Conservation (phyloP, 257 asterid species). For the Gentiana macrophylla region DNA sequence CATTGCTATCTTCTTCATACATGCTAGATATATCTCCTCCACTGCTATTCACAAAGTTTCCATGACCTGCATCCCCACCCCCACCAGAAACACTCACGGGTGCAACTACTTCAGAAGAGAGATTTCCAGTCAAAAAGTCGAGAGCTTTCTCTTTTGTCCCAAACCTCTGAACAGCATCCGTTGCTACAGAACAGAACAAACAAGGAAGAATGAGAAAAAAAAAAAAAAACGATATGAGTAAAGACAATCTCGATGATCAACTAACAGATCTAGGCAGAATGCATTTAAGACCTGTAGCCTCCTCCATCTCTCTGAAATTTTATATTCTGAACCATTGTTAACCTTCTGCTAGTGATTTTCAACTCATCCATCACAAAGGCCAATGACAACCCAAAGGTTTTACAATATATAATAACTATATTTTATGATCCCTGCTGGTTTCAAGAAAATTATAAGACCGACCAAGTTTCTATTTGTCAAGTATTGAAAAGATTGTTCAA, state of each 20-base stretch:
- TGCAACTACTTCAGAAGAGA: conserved; percentile 4
- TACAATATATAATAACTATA: no score
- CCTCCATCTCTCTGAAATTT: not conserved
- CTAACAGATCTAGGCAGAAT: no score
- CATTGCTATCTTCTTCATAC: conserved; percentile 7
- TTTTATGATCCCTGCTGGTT: no score
- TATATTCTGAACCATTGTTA: no score
- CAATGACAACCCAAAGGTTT: no score
- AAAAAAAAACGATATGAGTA: not conserved
- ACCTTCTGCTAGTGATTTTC: no score
- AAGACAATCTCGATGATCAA: no score
- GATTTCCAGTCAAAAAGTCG: conserved; percentile 31
- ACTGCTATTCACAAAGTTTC: conserved; percentile 10
- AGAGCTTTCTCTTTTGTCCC: conserved; percentile 46
- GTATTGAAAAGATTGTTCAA: no score
- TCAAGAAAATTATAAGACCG: no score
- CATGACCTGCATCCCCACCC: conserved; percentile 6
- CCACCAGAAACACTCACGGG: conserved; percentile 2
- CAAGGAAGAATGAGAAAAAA: not conserved
- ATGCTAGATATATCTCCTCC: conserved; percentile 4
- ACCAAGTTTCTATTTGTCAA: no score
- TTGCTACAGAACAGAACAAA: conserved; percentile 30
- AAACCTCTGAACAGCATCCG: conserved; percentile 35
- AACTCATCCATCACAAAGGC: no score
- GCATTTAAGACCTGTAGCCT: no score